phyloP scores from a whole-genome alignment of 257 asterid genomes.

The Nicotiana noctiflora region DNA sequence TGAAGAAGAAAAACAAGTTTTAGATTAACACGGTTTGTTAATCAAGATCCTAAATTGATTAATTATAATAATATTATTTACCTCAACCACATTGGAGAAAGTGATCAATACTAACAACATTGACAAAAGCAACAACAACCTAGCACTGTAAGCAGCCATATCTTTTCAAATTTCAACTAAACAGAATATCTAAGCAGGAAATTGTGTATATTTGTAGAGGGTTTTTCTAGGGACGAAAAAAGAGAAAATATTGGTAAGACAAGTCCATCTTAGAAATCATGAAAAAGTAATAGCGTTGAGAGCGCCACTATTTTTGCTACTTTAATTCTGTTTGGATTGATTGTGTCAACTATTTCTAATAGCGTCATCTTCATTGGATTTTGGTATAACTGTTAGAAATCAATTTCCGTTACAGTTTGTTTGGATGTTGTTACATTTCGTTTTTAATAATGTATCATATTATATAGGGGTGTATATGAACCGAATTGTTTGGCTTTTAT shows the following conservation, averaged over 20 bases:
- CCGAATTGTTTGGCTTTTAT: too few relatives aligned
- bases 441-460: too few relatives aligned
- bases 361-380: too few relatives aligned
- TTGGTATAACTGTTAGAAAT: too few relatives aligned
- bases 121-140: neutral
- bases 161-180: neutral
- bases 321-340: neutral
- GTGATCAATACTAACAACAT: neutral
- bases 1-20: neutral
- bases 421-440: too few relatives aligned
- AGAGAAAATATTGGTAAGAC: neutral
- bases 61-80: neutral
- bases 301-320: neutral
- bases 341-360: neutral
- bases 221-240: neutral
- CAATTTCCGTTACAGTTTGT: too few relatives aligned
- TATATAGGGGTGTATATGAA: too few relatives aligned
- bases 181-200: neutral
- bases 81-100: slow-evolving; percentile 6
- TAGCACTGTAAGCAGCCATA: neutral
- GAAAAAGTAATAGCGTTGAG: neutral
- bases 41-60: neutral
- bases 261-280: neutral
- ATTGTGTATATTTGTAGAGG: neutral
- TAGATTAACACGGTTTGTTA: neutral